Evolutionary conservation across 106 monocot genomes (phyloP).

Genomic region (Phalaenopsis aphrodite): DNA sequence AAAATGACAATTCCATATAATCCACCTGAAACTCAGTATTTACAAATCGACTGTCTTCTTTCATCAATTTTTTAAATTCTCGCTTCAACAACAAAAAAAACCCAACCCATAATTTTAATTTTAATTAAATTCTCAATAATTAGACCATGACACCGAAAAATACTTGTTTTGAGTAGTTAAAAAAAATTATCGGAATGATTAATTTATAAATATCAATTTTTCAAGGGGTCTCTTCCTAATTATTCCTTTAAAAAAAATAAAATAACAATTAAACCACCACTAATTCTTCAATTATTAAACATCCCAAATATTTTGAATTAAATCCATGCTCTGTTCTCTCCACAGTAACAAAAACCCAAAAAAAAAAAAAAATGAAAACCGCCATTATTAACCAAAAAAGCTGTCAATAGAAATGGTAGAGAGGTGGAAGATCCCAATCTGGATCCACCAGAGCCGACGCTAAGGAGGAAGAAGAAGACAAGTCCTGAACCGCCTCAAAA

Average conservation of each 20-base stretch:
- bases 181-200: not conserved
- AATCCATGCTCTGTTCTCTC: not conserved
- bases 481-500: slow-evolving; percentile 33
- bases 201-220: too few species aligned
- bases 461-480: not conserved
- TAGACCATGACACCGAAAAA: too few species aligned
- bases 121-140: too few species aligned
- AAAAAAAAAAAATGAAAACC: not conserved
- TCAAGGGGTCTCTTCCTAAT: too few species aligned
- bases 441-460: slow-evolving; percentile 10
- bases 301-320: not conserved
- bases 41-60: too few species aligned
- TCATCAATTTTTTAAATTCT: too few species aligned
- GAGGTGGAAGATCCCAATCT: slow-evolving; percentile 33
- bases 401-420: slow-evolving; percentile 28
- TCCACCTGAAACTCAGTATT: too few species aligned
- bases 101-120: too few species aligned
- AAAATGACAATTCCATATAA: not conserved
- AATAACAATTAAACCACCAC: too few species aligned
- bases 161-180: not conserved
- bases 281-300: too few species aligned
- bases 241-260: not conserved
- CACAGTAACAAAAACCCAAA: not conserved
- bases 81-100: too few species aligned
- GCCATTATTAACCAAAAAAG: too few species aligned